Evolutionary conservation across 2,329 filamentous ascomycete species (phyloP), one percentile per base, ranked within the genome.

Genomic region (Lecanosticta acicola): DNA sequence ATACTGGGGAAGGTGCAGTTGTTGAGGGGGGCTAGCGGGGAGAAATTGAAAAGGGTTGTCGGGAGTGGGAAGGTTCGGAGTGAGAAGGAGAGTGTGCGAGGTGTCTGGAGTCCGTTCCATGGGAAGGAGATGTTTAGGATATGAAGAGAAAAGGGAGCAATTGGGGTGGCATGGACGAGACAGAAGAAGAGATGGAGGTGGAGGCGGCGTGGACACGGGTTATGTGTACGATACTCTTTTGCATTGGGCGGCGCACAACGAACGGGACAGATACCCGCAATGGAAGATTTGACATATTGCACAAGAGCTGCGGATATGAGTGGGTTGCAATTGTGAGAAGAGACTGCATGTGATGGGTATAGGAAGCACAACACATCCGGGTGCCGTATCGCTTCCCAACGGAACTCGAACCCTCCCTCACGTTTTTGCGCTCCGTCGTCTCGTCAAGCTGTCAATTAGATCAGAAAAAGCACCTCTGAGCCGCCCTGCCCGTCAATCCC

Each of bases 1-100:
- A 84, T 98, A 32, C 66, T 90, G 45, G 76, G 87, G 63, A 96
- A 96, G 75, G 82, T 78, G 0, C 77, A 85, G 64, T 67, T 88
- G 50, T 65, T 93, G 59, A 76, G 85, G 49, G 81, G 88, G 65
- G 80, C 84, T 17, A 89, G 77, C 57, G 87, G 87, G 48, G 84
- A 87, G 68, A 87, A 85, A 75, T 67, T 86, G 61, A 78, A 71
- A 68, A 71, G 69, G 52, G 69, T 75, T 43, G 24, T 29, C 7
- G 24, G 24, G 24, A 76, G 71, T 59, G 79, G 78, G 68, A 77
- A 77, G 2, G 78, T 83, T 24, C 73, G 69, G 55, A 81, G 77
- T 71, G 59, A 73, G 61, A 82, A 82, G 57, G 78, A 82, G 68
- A 80, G 76, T 63, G 79, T 83, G 8, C 75, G 80, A 65, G 80